Conservation (phyloP, 805 yeast genomes). For the Nakazawaea molendinolei region DNA sequence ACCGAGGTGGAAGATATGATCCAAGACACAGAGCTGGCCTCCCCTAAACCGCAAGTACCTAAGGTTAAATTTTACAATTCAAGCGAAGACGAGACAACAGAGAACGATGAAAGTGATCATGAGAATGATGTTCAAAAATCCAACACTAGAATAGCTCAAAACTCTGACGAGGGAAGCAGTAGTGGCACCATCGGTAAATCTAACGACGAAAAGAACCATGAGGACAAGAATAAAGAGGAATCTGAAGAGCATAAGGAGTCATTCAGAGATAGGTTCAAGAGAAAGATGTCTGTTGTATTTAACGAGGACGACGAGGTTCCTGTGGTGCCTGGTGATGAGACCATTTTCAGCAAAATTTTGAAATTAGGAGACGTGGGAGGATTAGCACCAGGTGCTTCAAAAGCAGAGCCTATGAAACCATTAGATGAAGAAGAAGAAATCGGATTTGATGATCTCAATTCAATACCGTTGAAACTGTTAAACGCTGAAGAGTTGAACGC, state of each 20-base stretch:
- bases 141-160: too few species aligned
- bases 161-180: constrained; percentile 13
- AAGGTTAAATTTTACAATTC: constrained; percentile 14
- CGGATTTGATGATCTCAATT: constrained; percentile 19
- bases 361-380: constrained; percentile 26
- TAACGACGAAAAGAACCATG: background rate
- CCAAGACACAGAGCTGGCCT: background rate
- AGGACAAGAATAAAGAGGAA: background rate
- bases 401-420: constrained; percentile 12
- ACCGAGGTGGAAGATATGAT: background rate
- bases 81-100: constrained; percentile 24
- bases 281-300: constrained; percentile 14
- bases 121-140: background rate
- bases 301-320: constrained; percentile 13
- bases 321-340: constrained; percentile 12
- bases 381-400: constrained; percentile 27
- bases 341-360: constrained; percentile 13
- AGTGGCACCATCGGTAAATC: constrained; percentile 1
- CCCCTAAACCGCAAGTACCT: background rate
- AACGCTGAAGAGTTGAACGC: constrained; percentile 35
- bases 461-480: constrained; percentile 36
- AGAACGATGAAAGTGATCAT: constrained; percentile 5
- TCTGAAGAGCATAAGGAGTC: constrained; percentile 8
- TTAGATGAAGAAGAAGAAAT: constrained; percentile 32
- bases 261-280: constrained; percentile 14